Base-by-base conservation (phyloP, 2,329 filamentous ascomycete genomes). In the Diaporthe aspalathi region DNA sequence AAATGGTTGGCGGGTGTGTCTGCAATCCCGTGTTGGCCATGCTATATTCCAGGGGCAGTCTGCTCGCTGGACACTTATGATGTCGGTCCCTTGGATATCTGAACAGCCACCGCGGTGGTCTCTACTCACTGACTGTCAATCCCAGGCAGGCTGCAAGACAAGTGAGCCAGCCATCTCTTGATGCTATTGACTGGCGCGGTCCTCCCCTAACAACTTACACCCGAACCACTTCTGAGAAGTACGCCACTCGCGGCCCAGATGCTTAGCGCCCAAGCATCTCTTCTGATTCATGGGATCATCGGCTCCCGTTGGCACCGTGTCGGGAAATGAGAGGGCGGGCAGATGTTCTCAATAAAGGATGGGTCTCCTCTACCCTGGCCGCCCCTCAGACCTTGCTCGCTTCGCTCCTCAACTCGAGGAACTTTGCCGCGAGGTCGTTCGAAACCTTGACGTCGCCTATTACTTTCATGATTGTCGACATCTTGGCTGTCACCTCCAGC, bases 401-500 rank as follows among this genome's bases (percentile, higher is more conserved):
- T 72, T 83, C 81, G 74, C 82, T 85, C 76, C 85, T 84, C 63
- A 93, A 76, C 74, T 88, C 87, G 52, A 92, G 79, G 78, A 92
- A 93, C 74, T 87, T 88, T 2, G 89, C 89, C 1, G 91, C 91
- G 75, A 87, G 91, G 73, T 92, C 89, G 75, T 92, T 91, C 1
- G 91, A 90, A 73, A 91, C 76, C 22, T 84, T 84, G 74, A 85
- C 80, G 75, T 94, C 92, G 0, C 91, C 93, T 9, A 88, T 85
- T 57, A 92, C 83, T 79, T 91, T 90, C 84, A 93, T 92, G 65
- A 97, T 87, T 65, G 90, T 90, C 4, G 93, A 92, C 81, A 94
- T 95, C 84, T 96, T 96, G 24, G 92, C 91, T 83, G 95, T 88
- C 84, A 93, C 90, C 80, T 94, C 92, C 77, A 93, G 91, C 81